These are phyloP conservation scores for Fragaria nilgerrensis DNA, from an alignment of 306 rosid species.

Conservation along the genomic window DNA sequence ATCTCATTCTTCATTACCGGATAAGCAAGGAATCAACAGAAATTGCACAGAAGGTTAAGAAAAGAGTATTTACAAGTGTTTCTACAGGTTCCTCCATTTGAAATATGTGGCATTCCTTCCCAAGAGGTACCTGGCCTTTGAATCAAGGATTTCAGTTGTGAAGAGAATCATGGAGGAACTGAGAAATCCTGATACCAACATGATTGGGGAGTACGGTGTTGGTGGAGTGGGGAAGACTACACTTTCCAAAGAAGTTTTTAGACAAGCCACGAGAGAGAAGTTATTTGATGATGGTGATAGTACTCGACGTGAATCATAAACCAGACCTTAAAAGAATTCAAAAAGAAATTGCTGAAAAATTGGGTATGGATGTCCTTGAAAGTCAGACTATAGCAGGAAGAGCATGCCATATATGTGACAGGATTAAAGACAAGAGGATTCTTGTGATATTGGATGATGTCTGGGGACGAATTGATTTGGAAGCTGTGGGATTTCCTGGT, in stretches of 20 bases:
- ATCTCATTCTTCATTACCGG: not conserved
- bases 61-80: constrained; percentile 6
- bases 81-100: not conserved
- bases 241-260: constrained; percentile 12
- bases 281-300: constrained; percentile 18
- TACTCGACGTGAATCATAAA: constrained; percentile 7
- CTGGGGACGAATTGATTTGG: constrained; percentile 14
- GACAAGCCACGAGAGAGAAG: constrained; percentile 9
- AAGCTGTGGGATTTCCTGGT: constrained; percentile 9
- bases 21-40: constrained; percentile 18
- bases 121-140: constrained; percentile 16
- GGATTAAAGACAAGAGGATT: constrained; percentile 12
- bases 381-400: not conserved
- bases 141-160: constrained; percentile 12
- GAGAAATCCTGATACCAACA: constrained; percentile 2
- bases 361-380: constrained; percentile 14
- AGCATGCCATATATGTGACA: not conserved
- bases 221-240: constrained; percentile 32
- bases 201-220: constrained; percentile 23
- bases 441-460: constrained; percentile 24
- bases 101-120: not conserved
- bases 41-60: not conserved
- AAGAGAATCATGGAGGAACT: constrained; percentile 22
- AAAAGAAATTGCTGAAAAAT: constrained; percentile 15
- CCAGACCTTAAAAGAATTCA: constrained; percentile 15